Evolutionary conservation across 257 asterid species (phyloP).

Genomic region (Nicotiana tomentosiformis): DNA sequence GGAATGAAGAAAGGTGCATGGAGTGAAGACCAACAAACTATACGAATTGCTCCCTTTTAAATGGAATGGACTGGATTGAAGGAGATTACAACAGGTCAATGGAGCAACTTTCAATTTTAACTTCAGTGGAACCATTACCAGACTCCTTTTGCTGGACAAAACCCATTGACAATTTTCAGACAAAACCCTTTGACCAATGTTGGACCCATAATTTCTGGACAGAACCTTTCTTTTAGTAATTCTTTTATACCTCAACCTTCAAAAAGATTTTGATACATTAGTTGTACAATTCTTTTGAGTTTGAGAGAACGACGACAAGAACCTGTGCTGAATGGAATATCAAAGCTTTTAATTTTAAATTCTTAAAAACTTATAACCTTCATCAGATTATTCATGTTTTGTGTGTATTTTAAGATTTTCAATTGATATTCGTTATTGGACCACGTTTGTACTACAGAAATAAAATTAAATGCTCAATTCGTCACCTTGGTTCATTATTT

Average conservation of each 20-base stretch:
- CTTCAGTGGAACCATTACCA: neutral
- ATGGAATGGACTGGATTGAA: neutral
- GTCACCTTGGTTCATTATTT: neutral
- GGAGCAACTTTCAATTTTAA: neutral
- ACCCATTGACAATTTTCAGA: neutral
- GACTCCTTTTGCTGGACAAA: neutral
- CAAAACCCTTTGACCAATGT: neutral
- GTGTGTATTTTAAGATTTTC: neutral
- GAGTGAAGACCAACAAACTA: conserved; percentile 32
- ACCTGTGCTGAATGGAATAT: neutral
- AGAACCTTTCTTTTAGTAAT: too few relatives aligned
- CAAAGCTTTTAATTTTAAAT: neutral
- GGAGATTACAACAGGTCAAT: neutral
- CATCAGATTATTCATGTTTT: neutral
- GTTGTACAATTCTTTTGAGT: too few relatives aligned
- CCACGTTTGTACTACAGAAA: neutral
- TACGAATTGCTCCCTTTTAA: neutral
- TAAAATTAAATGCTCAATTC: neutral
- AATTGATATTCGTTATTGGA: neutral
- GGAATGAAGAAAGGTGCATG: conserved; percentile 48
- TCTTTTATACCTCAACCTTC: neutral
- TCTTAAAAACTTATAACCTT: neutral
- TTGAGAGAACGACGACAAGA: neutral
- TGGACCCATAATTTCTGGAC: neutral
- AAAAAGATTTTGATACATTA: neutral